A percentile compares a stretch with the other conserved stretches of the same genome.
phyloP scores from a whole-genome alignment of 2,329 filamentous ascomycete genomes.

The Penicillium sp. region DNA sequence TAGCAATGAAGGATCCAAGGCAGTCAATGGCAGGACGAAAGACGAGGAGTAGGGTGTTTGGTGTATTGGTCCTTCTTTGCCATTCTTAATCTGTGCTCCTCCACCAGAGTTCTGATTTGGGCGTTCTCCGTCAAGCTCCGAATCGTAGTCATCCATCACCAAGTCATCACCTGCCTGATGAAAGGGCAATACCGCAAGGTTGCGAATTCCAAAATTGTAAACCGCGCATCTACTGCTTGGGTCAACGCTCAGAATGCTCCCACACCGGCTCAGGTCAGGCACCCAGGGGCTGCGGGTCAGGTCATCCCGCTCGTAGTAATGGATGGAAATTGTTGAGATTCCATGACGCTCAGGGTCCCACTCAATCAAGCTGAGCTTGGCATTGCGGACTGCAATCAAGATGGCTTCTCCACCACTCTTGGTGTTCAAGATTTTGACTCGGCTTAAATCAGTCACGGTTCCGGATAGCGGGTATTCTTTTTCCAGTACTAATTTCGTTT shows the following conservation, averaged over 20 bases:
- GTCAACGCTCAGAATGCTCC: constrained; percentile 81
- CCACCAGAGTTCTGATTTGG: constrained; percentile 44
- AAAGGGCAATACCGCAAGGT: constrained; percentile 91
- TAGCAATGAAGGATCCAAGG: constrained; percentile 80
- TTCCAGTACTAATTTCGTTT: constrained; percentile 76
- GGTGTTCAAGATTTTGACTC: constrained; percentile 69
- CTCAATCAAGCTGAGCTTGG: constrained; percentile 87
- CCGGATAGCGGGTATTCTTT: constrained; percentile 81
- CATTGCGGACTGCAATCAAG: constrained; percentile 80
- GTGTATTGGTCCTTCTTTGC: constrained; percentile 35
- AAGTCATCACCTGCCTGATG: constrained; percentile 81
- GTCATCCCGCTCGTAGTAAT: constrained; percentile 97
- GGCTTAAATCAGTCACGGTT: constrained; percentile 76
- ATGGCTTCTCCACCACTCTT: constrained; percentile 81
- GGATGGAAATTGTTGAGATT: constrained; percentile 87
- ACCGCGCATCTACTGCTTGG: constrained; percentile 90
- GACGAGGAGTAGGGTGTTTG: constrained; percentile 79
- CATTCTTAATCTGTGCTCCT: constrained; percentile 27
- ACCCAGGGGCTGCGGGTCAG: constrained; percentile 79
- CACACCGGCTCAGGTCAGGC: constrained; percentile 68
- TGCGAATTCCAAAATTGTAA: constrained; percentile 84
- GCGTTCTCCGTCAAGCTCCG: constrained; percentile 70
- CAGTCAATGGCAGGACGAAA: constrained; percentile 86
- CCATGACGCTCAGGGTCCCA: constrained; percentile 82
- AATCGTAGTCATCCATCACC: constrained; percentile 87